Percentiles rank a stretch among this genome's conserved stretches.
phyloP scores from a whole-genome alignment of 1,284 basidiomycete species.

The Tylopilus sp. region DNA sequence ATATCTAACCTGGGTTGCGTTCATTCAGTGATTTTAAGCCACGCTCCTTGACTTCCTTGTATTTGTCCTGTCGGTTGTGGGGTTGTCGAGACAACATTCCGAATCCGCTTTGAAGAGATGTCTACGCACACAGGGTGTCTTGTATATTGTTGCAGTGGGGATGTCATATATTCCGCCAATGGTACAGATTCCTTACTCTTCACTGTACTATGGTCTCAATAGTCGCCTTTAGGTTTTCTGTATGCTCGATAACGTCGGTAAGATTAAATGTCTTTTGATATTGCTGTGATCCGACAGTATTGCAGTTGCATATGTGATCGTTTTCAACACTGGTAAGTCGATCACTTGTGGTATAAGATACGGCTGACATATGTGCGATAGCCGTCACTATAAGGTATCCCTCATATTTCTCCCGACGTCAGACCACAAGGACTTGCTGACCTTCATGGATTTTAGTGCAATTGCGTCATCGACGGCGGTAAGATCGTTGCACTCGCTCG shows the following conservation, averaged over 20 bases:
- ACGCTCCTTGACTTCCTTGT: conserved; percentile 18
- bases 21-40: conserved; percentile 6
- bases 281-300: background rate
- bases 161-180: conserved; percentile 8
- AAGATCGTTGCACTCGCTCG: conserved; percentile 10
- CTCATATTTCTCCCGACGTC: background rate
- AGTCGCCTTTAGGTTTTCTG: conserved; percentile 5
- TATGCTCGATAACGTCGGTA: conserved; percentile 3
- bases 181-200: conserved; percentile 4
- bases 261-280: background rate
- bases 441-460: conserved; percentile 1
- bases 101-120: conserved; percentile 16
- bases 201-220: background rate
- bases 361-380: conserved; percentile 6
- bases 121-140: conserved; percentile 18
- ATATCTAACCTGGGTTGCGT: background rate
- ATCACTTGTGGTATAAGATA: background rate
- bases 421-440: background rate
- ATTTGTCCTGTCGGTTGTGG: conserved; percentile 15
- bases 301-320: background rate
- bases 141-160: conserved; percentile 17
- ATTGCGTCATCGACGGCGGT: conserved; percentile 16
- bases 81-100: conserved; percentile 11
- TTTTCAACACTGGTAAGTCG: conserved; percentile 7
- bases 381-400: conserved; percentile 15